These are phyloP conservation scores for Shiraia bambusicola DNA, from an alignment of 2,329 filamentous ascomycete genomes.

Conservation along the genomic window DNA sequence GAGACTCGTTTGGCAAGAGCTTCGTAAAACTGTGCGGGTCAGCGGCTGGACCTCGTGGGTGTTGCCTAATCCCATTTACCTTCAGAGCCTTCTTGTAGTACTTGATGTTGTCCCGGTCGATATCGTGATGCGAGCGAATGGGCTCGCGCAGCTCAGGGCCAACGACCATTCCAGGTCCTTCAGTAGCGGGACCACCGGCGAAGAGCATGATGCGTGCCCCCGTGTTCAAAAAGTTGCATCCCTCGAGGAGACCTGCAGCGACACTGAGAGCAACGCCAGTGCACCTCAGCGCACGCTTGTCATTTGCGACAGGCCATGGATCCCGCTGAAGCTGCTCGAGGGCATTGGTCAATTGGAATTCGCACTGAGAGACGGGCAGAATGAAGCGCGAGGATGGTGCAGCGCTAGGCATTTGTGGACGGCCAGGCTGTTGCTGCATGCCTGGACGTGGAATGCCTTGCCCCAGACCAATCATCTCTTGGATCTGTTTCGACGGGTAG, in stretches of 20 bases:
- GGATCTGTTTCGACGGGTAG: conserved; percentile 97
- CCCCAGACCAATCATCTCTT: conserved; percentile 92
- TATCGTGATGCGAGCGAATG: conserved; percentile 97
- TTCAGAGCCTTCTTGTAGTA: conserved; percentile 99
- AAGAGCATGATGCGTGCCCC: conserved; percentile 97
- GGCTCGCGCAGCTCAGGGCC: conserved; percentile 93
- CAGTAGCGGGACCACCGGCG: conserved; percentile 89
- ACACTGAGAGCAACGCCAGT: conserved; percentile 96
- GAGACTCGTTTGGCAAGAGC: conserved; percentile 88
- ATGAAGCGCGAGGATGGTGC: conserved; percentile 87
- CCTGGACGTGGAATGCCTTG: conserved; percentile 69
- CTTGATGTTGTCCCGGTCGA: conserved; percentile 98
- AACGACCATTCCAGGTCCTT: conserved; percentile 95
- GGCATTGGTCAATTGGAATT: conserved; percentile 95
- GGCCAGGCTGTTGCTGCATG: conserved; percentile 70
- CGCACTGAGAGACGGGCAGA: conserved; percentile 89
- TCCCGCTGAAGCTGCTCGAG: conserved; percentile 95
- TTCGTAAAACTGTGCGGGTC: conserved; percentile 75
- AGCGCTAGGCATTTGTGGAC: conserved; percentile 66
- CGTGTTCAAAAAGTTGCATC: conserved; percentile 84
- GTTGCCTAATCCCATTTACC: conserved; percentile 49
- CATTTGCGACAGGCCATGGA: conserved; percentile 94
- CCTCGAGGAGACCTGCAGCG: conserved; percentile 87
- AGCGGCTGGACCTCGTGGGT: conserved; percentile 3
- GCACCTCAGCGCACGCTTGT: conserved; percentile 86